A percentile compares a stretch with the other conserved stretches of the same genome.
Evolutionary conservation across 495 filamentous ascomycete genomes (phyloP).

Genomic region (Xylaria nigripes): DNA sequence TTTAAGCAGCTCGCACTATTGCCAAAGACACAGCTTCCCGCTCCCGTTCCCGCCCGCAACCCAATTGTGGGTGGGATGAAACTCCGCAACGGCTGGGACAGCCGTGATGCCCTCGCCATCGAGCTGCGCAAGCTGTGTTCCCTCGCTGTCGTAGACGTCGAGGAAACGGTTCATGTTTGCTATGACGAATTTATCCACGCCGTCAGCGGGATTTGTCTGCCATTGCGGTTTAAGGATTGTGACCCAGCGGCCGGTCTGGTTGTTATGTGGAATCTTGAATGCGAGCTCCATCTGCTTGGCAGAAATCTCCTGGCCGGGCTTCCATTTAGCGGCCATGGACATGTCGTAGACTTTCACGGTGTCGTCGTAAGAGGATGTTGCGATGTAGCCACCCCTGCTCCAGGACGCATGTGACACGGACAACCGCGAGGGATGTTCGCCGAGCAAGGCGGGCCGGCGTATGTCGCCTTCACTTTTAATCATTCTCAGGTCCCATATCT

Average conservation of each 20-base stretch:
- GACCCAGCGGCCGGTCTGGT: conserved; percentile 79
- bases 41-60: conserved; percentile 86
- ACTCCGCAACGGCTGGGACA: conserved; percentile 85
- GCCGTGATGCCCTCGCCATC: conserved; percentile 84
- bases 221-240: conserved; percentile 84
- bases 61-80: conserved; percentile 85
- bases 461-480: conserved; percentile 48
- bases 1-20: conserved; percentile 51
- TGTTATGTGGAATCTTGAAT: conserved; percentile 73
- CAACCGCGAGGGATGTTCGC: conserved; percentile 70
- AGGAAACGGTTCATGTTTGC: conserved; percentile 98
- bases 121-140: conserved; percentile 85
- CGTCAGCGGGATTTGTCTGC: conserved; percentile 70
- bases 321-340: conserved; percentile 56
- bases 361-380: conserved; percentile 90
- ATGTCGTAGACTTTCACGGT: conserved; percentile 88
- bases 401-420: conserved; percentile 89
- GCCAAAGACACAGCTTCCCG: conserved; percentile 88
- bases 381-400: conserved; percentile 71
- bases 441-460: conserved; percentile 56
- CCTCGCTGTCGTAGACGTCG: conserved; percentile 71
- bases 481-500: conserved; percentile 89
- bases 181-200: conserved; percentile 78
- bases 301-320: conserved; percentile 47
- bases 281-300: conserved; percentile 60